Percentiles rank a stretch among this genome's conserved stretches.
Conservation (phyloP, 1,139 yeast species). For the Nadsonia commutata region DNA sequence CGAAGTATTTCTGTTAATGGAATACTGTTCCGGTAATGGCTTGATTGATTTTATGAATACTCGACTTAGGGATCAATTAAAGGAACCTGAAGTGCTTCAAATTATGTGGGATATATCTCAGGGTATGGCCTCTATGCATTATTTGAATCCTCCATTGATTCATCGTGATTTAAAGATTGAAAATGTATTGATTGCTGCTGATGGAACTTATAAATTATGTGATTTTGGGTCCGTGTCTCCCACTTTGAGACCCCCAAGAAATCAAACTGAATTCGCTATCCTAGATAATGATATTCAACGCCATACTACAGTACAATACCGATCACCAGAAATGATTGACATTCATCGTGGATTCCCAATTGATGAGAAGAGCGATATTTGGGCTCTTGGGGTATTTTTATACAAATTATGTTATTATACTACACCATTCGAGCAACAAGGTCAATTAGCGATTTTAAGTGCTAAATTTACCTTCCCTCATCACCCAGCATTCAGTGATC, state of each 20-base stretch:
- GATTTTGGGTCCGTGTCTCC: conserved; percentile 91
- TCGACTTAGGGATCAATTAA: conserved; percentile 64
- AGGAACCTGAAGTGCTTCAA: conserved; percentile 66
- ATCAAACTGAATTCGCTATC: conserved; percentile 47
- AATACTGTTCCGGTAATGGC: conserved; percentile 70
- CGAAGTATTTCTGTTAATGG: conserved; percentile 89
- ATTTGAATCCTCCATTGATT: conserved; percentile 60
- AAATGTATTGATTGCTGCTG: conserved; percentile 67
- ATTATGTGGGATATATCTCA: conserved; percentile 73
- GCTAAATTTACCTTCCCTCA: conserved; percentile 46
- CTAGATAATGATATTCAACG: conserved; percentile 73
- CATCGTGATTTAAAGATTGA: conserved; percentile 95
- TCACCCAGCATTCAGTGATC: conserved; percentile 25
- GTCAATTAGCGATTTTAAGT: conserved; percentile 51
- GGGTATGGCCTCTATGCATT: conserved; percentile 84
- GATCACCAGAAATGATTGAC: conserved; percentile 96
- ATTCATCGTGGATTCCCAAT: conserved; percentile 71
- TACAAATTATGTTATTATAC: conserved; percentile 87
- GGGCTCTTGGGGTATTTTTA: conserved; percentile 90
- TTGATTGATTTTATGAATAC: conserved; percentile 89
- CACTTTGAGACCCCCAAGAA: conserved; percentile 49
- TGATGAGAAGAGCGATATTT: conserved; percentile 87
- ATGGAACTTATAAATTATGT: conserved; percentile 65
- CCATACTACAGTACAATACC: conserved; percentile 94
- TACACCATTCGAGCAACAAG: conserved; percentile 78